Percentiles rank a stretch among this genome's conserved stretches.
phyloP scores from a whole-genome alignment of 805 yeast genomes.

The Cyberlindnera saturnus region DNA sequence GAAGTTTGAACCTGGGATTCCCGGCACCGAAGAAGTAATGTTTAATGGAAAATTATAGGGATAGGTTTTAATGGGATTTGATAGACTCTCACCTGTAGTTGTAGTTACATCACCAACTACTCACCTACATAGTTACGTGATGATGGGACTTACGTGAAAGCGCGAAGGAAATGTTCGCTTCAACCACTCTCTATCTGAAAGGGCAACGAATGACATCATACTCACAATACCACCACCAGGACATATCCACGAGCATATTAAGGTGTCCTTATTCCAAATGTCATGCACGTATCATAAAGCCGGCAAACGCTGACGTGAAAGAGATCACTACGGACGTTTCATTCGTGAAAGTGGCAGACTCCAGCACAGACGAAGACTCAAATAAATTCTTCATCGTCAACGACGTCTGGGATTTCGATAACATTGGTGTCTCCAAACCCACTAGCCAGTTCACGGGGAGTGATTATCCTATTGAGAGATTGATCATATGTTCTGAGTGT shows the following conservation, averaged over 20 bases:
- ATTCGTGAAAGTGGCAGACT: conserved; percentile 1
- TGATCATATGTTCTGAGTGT: conserved; percentile 68
- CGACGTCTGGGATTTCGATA: conserved; percentile 77
- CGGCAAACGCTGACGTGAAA: not conserved
- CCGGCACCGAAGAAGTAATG: conserved; percentile 6
- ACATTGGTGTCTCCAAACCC: conserved; percentile 60
- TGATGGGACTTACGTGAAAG: too few relatives aligned
- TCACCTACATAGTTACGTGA: too few relatives aligned
- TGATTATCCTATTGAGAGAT: conserved; percentile 37
- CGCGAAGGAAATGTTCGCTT: too few relatives aligned
- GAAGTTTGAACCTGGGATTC: conserved; percentile 23
- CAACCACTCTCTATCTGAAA: not conserved
- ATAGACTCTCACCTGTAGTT: too few relatives aligned
- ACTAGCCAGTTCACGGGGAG: conserved; percentile 12
- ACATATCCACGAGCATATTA: conserved; percentile 5
- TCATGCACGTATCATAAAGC: conserved; percentile 19
- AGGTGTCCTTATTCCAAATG: conserved; percentile 23
- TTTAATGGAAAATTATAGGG: too few relatives aligned
- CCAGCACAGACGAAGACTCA: not conserved
- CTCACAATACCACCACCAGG: not conserved
- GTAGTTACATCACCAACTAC: too few relatives aligned
- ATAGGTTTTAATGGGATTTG: too few relatives aligned
- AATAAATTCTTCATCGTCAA: conserved; percentile 35
- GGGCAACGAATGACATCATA: not conserved
- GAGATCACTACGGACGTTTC: conserved; percentile 4